Percentiles rank a stretch among this genome's conserved stretches.
phyloP scores from a whole-genome alignment of 257 asterid species.

The Fraxinus americana region DNA sequence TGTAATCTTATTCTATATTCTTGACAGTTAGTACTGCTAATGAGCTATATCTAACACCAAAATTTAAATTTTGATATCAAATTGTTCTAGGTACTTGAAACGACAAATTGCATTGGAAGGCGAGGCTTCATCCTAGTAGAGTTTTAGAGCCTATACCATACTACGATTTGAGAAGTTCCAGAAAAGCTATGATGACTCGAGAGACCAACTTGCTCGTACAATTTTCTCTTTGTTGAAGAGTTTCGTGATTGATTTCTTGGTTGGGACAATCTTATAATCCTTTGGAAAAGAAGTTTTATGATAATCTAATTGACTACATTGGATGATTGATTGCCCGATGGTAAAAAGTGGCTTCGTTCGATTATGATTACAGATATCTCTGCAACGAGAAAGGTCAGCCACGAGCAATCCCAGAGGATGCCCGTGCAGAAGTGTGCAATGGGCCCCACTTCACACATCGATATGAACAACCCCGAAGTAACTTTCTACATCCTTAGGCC shows the following conservation, averaged over 20 bases:
- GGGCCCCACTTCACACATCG: not conserved
- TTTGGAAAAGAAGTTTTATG: not conserved
- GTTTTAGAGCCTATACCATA: not conserved
- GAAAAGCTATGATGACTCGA: not conserved
- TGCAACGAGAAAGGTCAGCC: not conserved
- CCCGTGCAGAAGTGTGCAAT: not conserved
- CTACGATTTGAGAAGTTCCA: not conserved
- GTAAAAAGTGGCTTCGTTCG: not conserved
- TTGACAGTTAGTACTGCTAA: not conserved
- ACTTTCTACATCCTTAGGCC: not conserved
- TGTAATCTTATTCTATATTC: too few species aligned
- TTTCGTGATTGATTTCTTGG: not conserved
- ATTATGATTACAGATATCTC: not conserved
- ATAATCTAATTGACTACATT: not conserved
- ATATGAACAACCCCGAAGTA: not conserved
- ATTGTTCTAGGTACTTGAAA: not conserved
- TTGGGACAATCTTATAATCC: not conserved
- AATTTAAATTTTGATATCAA: not conserved
- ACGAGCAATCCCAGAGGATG: not conserved
- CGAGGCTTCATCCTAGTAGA: not conserved
- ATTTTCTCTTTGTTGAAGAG: not conserved
- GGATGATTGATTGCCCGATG: not conserved
- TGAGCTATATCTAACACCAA: not conserved
- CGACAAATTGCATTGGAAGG: not conserved
- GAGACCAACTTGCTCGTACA: not conserved